These are phyloP conservation scores for Capsicum pubescens DNA, from an alignment of 257 asterid genomes.

Conservation along the genomic window DNA sequence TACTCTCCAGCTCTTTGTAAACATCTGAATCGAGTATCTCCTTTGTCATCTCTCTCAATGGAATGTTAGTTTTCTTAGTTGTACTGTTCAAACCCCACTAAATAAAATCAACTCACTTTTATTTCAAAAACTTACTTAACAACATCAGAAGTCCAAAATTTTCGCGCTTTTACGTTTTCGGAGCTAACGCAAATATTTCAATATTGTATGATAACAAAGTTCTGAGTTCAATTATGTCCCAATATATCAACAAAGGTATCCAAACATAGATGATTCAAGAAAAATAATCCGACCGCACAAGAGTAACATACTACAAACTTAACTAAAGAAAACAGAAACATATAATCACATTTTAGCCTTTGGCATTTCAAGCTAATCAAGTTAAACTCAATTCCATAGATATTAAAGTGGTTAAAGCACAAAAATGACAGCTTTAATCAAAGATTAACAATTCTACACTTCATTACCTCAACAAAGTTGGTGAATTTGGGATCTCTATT, in stretches of 20 bases:
- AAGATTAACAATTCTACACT: neutral
- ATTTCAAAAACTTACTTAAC: too few species aligned
- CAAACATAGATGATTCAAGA: neutral
- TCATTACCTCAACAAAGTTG: slow-evolving; percentile 81
- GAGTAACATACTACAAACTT: neutral
- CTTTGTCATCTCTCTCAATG: slow-evolving; percentile 86
- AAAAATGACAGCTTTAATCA: neutral
- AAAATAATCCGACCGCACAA: neutral
- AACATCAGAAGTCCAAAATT: too few species aligned
- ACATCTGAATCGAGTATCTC: slow-evolving; percentile 87
- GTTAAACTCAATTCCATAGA: slow-evolving; percentile 1
- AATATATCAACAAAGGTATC: neutral
- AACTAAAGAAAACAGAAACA: neutral
- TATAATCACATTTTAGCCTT: neutral
- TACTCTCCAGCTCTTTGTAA: slow-evolving; percentile 64
- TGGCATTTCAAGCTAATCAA: neutral
- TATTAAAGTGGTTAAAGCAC: neutral
- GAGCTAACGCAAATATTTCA: neutral
- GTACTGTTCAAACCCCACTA: slow-evolving; percentile 60
- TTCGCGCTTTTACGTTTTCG: too few species aligned
- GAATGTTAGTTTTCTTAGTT: slow-evolving; percentile 87
- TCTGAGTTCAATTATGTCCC: neutral
- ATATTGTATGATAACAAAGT: neutral
- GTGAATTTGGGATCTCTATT: slow-evolving; percentile 93
- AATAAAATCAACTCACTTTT: neutral